Conservation (phyloP, 345 rosid species). For the Iberis pinnata region DNA sequence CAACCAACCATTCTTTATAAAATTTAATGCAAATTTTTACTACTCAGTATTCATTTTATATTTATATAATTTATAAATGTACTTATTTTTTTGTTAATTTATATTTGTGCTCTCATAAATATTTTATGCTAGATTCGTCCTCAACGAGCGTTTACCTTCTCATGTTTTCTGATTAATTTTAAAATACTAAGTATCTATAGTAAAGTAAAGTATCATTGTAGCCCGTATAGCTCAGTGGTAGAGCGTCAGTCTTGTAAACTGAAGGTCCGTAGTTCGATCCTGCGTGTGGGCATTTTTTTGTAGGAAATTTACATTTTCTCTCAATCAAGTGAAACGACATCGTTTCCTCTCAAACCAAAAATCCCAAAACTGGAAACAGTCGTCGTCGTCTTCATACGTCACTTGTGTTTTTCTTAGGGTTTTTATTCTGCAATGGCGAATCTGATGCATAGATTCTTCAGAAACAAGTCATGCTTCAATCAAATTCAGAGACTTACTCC, state of each 20-base stretch:
- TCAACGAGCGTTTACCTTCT: no score
- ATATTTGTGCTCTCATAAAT: no score
- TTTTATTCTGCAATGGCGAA: conserved; percentile 29
- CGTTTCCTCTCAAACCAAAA: background rate
- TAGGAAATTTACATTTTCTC: no score
- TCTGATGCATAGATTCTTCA: conserved; percentile 30
- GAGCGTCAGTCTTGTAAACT: conserved; percentile 86
- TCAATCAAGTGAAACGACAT: background rate
- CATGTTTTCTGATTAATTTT: no score
- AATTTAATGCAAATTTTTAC: no score
- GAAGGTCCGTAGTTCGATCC: conserved; percentile 82
- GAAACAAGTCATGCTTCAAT: conserved; percentile 25
- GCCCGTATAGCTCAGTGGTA: conserved; percentile 90
- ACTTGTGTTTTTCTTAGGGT: conserved; percentile 2
- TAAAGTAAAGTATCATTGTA: no score
- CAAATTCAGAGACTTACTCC: conserved; percentile 19
- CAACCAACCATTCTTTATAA: no score
- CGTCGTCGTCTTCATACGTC: conserved; percentile 10
- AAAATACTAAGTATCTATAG: no score
- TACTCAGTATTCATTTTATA: no score
- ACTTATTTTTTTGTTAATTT: no score
- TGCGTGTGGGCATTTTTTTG: conserved; percentile 55
- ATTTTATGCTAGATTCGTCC: no score
- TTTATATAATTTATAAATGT: no score
- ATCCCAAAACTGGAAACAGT: background rate